Evolutionary conservation across 2,329 filamentous ascomycete species (phyloP).

Genomic region (Didymella pinodella): DNA sequence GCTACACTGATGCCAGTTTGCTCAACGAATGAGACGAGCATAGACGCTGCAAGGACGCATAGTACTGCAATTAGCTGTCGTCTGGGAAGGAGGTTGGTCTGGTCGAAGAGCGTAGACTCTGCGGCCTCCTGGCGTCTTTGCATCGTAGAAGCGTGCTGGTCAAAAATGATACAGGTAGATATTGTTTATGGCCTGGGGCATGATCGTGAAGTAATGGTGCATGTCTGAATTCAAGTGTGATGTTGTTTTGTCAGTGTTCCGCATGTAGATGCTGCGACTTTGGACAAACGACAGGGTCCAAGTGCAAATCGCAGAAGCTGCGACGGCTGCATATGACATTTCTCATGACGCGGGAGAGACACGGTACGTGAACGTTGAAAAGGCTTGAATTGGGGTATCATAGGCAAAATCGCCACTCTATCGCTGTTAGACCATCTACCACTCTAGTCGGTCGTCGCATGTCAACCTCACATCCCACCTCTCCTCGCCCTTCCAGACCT

Average conservation of each 20-base stretch:
- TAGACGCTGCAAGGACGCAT: background rate
- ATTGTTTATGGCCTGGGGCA: background rate
- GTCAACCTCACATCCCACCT: conserved; percentile 42
- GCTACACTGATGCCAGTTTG: background rate
- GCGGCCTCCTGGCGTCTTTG: background rate
- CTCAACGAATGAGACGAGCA: background rate
- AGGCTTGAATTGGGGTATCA: conserved; percentile 35
- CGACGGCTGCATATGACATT: background rate
- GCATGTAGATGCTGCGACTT: background rate
- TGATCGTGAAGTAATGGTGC: background rate
- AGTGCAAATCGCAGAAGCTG: background rate
- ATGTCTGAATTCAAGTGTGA: background rate
- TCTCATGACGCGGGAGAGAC: background rate
- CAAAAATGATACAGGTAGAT: background rate
- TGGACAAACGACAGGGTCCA: background rate
- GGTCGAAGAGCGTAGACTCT: background rate
- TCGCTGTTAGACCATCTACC: conserved; percentile 28
- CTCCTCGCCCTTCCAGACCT: conserved; percentile 46
- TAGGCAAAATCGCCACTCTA: conserved; percentile 13
- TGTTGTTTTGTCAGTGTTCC: background rate
- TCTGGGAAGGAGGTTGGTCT: background rate
- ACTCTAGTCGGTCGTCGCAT: conserved; percentile 46
- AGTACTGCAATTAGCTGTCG: background rate
- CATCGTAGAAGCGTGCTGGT: background rate
- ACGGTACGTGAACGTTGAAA: background rate